Percentiles rank a stretch among this genome's conserved stretches.
Conservation (phyloP, 2,329 filamentous ascomycete genomes). For the Aureobasidium leucospermi region DNA sequence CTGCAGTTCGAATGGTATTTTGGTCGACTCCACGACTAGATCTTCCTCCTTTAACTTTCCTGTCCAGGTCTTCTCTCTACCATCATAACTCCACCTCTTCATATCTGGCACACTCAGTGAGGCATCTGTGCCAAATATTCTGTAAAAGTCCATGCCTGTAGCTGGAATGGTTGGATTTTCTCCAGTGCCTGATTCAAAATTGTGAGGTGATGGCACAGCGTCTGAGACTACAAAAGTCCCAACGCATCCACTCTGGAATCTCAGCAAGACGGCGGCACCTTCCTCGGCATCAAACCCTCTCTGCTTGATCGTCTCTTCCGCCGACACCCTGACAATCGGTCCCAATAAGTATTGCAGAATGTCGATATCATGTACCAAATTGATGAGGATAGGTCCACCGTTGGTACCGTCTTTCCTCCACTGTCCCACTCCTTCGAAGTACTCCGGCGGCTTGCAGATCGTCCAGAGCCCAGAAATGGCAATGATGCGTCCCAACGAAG, state of each 20-base stretch:
- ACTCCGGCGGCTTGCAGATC: conserved; percentile 43
- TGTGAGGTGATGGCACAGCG: conserved; percentile 44
- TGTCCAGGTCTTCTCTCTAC: conserved; percentile 42
- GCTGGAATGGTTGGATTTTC: conserved; percentile 50
- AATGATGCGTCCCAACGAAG: conserved; percentile 40
- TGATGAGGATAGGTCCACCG: conserved; percentile 47
- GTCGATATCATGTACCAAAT: conserved; percentile 56
- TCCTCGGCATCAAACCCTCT: conserved; percentile 48
- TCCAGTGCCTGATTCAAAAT: conserved; percentile 51
- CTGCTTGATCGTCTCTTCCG: conserved; percentile 39
- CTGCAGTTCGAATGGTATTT: conserved; percentile 47
- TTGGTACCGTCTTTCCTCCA: conserved; percentile 41
- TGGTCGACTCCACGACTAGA: conserved; percentile 23
- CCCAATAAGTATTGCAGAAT: conserved; percentile 51
- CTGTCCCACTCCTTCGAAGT: conserved; percentile 42
- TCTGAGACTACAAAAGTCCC: conserved; percentile 53
- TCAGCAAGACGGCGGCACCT: conserved; percentile 47
- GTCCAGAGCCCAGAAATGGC: conserved; percentile 52
- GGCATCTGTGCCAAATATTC: conserved; percentile 47
- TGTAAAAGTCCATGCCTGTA: conserved; percentile 41
- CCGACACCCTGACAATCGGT: conserved; percentile 44
- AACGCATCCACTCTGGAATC: conserved; percentile 48
- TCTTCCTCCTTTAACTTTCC: conserved; percentile 29
- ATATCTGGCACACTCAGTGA: conserved; percentile 50
- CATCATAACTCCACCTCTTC: conserved; percentile 28